Conservation (phyloP, 345 rosid genomes). For the Firmiana major region DNA sequence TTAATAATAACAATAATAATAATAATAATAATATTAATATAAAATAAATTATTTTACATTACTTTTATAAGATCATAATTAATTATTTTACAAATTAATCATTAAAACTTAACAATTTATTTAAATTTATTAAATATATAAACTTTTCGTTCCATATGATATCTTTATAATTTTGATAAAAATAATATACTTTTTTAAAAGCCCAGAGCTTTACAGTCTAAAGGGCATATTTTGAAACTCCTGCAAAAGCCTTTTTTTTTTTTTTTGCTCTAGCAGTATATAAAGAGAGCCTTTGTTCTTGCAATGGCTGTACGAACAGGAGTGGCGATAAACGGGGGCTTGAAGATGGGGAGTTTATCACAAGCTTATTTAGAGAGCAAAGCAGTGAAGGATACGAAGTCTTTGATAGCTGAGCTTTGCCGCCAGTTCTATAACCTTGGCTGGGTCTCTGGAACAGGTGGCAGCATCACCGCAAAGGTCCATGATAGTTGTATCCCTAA, state of each 20-base stretch:
- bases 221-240: constrained; percentile 1
- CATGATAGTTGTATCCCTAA: constrained; percentile 76
- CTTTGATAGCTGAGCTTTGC: constrained; percentile 69
- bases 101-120: too few relatives aligned
- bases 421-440: constrained; percentile 84
- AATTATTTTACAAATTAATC: too few relatives aligned
- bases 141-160: too few relatives aligned
- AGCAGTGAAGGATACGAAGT: constrained; percentile 57
- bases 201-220: background rate
- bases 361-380: constrained; percentile 69
- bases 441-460: constrained; percentile 97
- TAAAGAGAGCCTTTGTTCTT: background rate
- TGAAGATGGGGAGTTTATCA: constrained; percentile 34
- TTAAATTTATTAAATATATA: too few relatives aligned
- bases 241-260: background rate
- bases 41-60: too few relatives aligned
- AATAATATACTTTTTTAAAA: too few relatives aligned
- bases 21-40: too few relatives aligned
- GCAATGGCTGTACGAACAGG: constrained; percentile 17
- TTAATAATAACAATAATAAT: too few relatives aligned
- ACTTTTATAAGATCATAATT: too few relatives aligned
- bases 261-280: background rate
- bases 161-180: too few relatives aligned
- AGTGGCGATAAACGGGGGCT: constrained; percentile 29
- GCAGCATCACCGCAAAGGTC: constrained; percentile 83